These are phyloP conservation scores for Jatropha podagrica DNA, from an alignment of 441 rosid genomes.

Conservation along the genomic window DNA sequence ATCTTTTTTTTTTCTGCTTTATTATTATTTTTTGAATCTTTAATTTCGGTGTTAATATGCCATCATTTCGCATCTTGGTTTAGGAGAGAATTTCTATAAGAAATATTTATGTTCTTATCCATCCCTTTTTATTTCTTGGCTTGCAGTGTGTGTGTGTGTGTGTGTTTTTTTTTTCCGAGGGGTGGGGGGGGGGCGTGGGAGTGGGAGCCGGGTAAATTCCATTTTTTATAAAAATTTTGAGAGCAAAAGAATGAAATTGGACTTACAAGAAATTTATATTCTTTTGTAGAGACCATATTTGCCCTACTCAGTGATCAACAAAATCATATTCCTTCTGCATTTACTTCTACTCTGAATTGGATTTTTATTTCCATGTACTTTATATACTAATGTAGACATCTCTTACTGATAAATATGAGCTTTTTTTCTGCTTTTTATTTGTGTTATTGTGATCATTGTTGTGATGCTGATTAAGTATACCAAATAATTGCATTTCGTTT, in stretches of 20 bases:
- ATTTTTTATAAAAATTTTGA: too few relatives aligned
- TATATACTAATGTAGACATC: background rate
- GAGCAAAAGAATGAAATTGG: background rate
- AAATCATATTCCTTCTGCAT: slow-evolving; percentile 9
- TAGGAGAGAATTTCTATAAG: slow-evolving; percentile 12
- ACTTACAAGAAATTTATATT: background rate
- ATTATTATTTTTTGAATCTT: background rate
- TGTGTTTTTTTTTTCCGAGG: too few relatives aligned
- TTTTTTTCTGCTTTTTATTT: background rate
- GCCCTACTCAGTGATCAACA: background rate
- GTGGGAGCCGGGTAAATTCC: too few relatives aligned
- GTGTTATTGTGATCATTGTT: slow-evolving; percentile 1
- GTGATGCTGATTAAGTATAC: slow-evolving; percentile 2
- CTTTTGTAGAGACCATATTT: background rate
- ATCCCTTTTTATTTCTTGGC: background rate
- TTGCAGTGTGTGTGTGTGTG: background rate
- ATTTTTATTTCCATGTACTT: slow-evolving; percentile 7
- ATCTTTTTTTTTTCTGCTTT: background rate
- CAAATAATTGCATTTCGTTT: slow-evolving; percentile 5
- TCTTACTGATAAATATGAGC: background rate
- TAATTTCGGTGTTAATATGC: slow-evolving; percentile 8
- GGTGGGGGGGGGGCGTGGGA: too few relatives aligned
- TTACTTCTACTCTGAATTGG: background rate
- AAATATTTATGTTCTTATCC: background rate
- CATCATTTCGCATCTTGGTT: slow-evolving; percentile 1